Conservation (phyloP, 1,284 basidiomycete species). For the Malassezia sp. region DNA sequence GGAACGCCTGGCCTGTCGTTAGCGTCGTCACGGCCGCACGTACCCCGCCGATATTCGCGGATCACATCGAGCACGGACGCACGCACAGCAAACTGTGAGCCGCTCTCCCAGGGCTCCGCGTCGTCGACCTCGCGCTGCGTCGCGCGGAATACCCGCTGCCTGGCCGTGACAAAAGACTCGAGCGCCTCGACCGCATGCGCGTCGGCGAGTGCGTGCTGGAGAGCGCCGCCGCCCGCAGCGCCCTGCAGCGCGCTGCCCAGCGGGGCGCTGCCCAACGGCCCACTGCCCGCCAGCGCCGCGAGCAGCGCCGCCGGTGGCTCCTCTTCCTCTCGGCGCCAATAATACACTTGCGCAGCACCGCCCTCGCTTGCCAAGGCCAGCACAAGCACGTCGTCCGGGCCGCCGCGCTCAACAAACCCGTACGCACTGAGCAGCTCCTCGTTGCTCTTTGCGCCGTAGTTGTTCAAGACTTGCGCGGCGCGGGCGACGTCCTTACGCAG, state of each 20-base stretch:
- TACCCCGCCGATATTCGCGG: slow-evolving; percentile 2
- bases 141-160: background rate
- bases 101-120: background rate
- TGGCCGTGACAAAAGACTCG: background rate
- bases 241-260: too few species aligned
- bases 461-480: slow-evolving; percentile 35
- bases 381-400: slow-evolving; percentile 27
- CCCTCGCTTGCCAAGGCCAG: slow-evolving; percentile 14
- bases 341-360: background rate
- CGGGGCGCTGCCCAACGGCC: too few species aligned
- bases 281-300: background rate
- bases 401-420: slow-evolving; percentile 25
- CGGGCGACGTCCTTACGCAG: too few species aligned
- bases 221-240: too few species aligned
- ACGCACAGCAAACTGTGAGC: slow-evolving; percentile 1
- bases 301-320: slow-evolving; percentile 16
- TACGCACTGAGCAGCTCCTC: slow-evolving; percentile 37
- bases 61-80: background rate
- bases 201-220: too few species aligned
- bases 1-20: slow-evolving; percentile 12
- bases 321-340: slow-evolving; percentile 1
- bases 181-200: slow-evolving; percentile 7
- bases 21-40: background rate
- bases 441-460: slow-evolving; percentile 43
- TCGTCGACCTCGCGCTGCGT: slow-evolving; percentile 1